Evolutionary conservation across 805 yeast genomes (phyloP), one percentile per base, ranked within the genome.

Genomic region (Starmerella etchellsii): DNA sequence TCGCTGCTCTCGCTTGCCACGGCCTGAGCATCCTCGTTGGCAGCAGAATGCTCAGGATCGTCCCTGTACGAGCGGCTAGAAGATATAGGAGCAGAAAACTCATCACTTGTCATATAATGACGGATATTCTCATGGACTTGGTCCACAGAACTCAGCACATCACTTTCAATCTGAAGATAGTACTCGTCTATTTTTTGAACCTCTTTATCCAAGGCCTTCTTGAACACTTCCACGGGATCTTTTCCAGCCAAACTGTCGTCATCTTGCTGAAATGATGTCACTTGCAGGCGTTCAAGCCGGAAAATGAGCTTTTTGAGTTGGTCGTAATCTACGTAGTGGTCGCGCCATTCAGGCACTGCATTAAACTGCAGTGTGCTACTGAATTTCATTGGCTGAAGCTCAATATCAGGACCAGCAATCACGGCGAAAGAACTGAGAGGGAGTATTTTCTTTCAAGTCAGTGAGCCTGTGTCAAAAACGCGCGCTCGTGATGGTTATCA

Each of bases 261-360:
- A 29, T 58, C 60, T 10, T 49, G 51, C 20, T 42, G 52, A 22
- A 46, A 51, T 18, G 51, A 53, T 15, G 51, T 52, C 28, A 55
- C 49, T 19, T 61, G 53, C 40, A 81, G 84, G 54, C 87, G 69
- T 56, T 91, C 96, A 35, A 88, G 67, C 15, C 76, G 67, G 59
- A 87, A 88, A 23, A 87, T 81, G 31, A 81, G 69, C 63, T 82
- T 83, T 60, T 91, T 88, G 44, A 91, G 66, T 29, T 81, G 77
- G 1, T 94, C 81, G 61, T 88, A 88, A 41, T 93, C 87, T 42
- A 88, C 78, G 61, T 88, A 88, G 58, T 81, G 76, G 22, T 94
- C 77, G 11, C 94, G 74, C 98, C 98, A 88, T 60, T 91, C 97
- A 2, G 98, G 96, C 4, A 91, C 97, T 20, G 97, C 95, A 61